These are phyloP conservation scores for Cladophialophora chaetospira DNA, from an alignment of 2,329 filamentous ascomycete species.

Conservation along the genomic window DNA sequence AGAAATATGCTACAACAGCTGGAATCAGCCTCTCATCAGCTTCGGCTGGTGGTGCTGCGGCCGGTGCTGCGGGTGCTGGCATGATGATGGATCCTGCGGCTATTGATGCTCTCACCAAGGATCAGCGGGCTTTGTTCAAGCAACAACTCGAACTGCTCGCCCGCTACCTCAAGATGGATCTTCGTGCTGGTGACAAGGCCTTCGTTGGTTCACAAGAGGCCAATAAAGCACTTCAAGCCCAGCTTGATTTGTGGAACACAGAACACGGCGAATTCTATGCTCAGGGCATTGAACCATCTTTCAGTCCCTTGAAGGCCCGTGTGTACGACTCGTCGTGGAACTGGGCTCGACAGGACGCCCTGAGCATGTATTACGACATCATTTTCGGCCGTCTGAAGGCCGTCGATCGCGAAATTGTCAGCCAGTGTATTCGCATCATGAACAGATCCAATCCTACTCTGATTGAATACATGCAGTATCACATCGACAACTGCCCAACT, in stretches of 20 bases:
- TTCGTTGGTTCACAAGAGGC: conserved; percentile 82
- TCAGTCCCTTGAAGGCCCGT: conserved; percentile 89
- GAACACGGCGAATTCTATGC: conserved; percentile 98
- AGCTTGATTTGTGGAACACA: conserved; percentile 90
- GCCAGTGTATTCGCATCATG: conserved; percentile 98
- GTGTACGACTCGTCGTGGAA: conserved; percentile 99
- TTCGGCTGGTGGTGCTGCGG: conserved; percentile 68
- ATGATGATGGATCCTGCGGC: conserved; percentile 99
- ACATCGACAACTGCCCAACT: conserved; percentile 97
- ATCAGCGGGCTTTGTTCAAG: conserved; percentile 94
- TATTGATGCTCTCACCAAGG: conserved; percentile 94
- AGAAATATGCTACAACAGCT: conserved; percentile 83
- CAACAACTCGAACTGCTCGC: conserved; percentile 95
- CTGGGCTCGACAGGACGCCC: conserved; percentile 95
- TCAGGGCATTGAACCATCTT: conserved; percentile 88
- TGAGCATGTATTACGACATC: conserved; percentile 99
- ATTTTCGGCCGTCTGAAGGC: conserved; percentile 93
- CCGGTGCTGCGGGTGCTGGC: conserved; percentile 66
- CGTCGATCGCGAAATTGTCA: conserved; percentile 96
- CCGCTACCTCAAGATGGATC: conserved; percentile 94
- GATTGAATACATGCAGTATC: conserved; percentile 99
- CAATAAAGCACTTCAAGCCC: conserved; percentile 82
- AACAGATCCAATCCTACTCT: conserved; percentile 95
- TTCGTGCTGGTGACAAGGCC: conserved; percentile 94
- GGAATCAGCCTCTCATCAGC: conserved; percentile 82